phyloP scores from a whole-genome alignment of 345 rosid genomes.

The Bruguiera gymnorhiza region DNA sequence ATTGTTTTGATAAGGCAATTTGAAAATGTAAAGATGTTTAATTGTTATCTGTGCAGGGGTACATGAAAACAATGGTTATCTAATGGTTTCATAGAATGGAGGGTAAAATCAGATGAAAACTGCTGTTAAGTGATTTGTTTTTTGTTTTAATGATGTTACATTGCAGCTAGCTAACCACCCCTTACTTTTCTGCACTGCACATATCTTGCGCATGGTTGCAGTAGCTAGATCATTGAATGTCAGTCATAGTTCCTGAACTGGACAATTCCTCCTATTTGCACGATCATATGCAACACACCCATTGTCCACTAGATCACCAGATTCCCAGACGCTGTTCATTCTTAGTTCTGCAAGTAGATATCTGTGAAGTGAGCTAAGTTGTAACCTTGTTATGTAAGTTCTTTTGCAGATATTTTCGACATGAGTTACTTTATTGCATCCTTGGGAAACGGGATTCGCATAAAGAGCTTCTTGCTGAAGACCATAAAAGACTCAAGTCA shows the following conservation, averaged over 20 bases:
- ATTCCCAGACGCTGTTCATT: too few relatives aligned
- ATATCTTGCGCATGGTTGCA: constrained; percentile 13
- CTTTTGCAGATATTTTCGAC: neutral
- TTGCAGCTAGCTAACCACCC: too few relatives aligned
- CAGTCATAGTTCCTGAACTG: constrained; percentile 10
- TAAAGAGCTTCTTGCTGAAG: neutral
- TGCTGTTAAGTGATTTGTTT: neutral
- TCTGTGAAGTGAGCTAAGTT: too few relatives aligned
- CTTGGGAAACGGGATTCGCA: neutral
- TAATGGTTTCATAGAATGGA: constrained; percentile 7
- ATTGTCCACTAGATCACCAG: neutral
- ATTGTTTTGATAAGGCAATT: too few relatives aligned
- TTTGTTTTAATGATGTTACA: too few relatives aligned
- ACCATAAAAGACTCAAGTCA: neutral
- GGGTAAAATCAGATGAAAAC: neutral
- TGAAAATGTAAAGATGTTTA: too few relatives aligned
- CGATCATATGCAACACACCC: neutral
- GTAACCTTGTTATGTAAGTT: neutral
- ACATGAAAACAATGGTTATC: neutral
- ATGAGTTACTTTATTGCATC: neutral
- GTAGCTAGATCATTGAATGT: constrained; percentile 11
- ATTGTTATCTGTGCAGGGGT: neutral
- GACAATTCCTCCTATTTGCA: constrained; percentile 13
- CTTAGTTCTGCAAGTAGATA: too few relatives aligned
- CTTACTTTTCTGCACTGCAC: neutral